Conservation (phyloP, 2,329 filamentous ascomycete genomes). For the Chrysoporthe cubensis region DNA sequence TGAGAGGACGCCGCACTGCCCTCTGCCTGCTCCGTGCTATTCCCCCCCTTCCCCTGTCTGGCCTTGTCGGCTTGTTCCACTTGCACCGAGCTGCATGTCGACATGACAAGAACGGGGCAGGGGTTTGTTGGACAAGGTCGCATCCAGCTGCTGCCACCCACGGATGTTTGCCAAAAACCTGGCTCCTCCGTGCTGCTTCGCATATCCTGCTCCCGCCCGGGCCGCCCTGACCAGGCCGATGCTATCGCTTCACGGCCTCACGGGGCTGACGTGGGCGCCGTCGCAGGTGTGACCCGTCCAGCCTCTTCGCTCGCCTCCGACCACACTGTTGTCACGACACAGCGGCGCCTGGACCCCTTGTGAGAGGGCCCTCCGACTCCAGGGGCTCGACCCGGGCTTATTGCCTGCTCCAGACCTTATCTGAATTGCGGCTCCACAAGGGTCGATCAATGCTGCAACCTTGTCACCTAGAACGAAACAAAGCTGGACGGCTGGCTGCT, state of each 20-base stretch:
- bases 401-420: conserved; percentile 25
- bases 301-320: background rate
- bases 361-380: background rate
- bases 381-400: conserved; percentile 23
- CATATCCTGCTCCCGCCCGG: conserved; percentile 1
- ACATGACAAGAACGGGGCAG: conserved; percentile 14
- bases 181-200: background rate
- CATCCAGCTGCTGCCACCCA: conserved; percentile 23
- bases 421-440: conserved; percentile 26
- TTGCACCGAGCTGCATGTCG: conserved; percentile 10
- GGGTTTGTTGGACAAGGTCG: conserved; percentile 18
- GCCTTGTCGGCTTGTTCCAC: background rate
- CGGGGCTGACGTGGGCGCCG: background rate
- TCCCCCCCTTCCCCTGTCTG: background rate
- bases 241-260: background rate
- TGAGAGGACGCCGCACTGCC: conserved; percentile 47
- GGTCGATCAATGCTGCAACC: conserved; percentile 18
- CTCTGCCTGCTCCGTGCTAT: conserved; percentile 48
- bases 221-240: background rate
- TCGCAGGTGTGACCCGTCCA: background rate
- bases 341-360: background rate
- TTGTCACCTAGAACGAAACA: conserved; percentile 14
- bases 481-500: conserved; percentile 14
- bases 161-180: conserved; percentile 18
- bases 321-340: background rate